phyloP scores from a whole-genome alignment of 495 filamentous ascomycete species.

The Lasiosphaeria ovina region DNA sequence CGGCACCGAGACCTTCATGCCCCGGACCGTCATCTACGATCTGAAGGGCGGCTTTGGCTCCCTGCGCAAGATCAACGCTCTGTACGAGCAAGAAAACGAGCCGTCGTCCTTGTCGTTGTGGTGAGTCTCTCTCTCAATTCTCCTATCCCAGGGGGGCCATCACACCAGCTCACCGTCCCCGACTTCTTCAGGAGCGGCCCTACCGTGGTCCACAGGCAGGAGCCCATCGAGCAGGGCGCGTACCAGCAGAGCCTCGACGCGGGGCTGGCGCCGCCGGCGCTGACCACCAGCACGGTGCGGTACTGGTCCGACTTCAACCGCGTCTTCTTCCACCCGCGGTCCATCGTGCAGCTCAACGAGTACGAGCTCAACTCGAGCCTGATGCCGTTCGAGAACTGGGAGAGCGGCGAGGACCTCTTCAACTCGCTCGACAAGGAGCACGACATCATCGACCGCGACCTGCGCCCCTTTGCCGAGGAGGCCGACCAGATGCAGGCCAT shows the following conservation, averaged over 20 bases:
- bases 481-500: slow-evolving; percentile 89
- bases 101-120: slow-evolving; percentile 54
- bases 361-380: slow-evolving; percentile 74
- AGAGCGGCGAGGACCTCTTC: slow-evolving; percentile 80
- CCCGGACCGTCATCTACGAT: slow-evolving; percentile 90
- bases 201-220: slow-evolving; percentile 63
- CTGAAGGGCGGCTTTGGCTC: slow-evolving; percentile 89
- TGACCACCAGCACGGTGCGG: slow-evolving; percentile 69
- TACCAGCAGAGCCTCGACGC: slow-evolving; percentile 78
- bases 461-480: slow-evolving; percentile 85
- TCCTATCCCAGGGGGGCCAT: neutral
- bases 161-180: slow-evolving; percentile 6
- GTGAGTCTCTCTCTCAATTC: slow-evolving; percentile 39
- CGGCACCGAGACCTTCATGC: slow-evolving; percentile 85
- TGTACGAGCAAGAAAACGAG: slow-evolving; percentile 63
- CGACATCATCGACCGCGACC: slow-evolving; percentile 83
- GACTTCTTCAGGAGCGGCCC: slow-evolving; percentile 59
- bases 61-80: slow-evolving; percentile 79
- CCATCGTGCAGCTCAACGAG: slow-evolving; percentile 83
- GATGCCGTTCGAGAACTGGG: slow-evolving; percentile 82
- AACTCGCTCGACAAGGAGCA: slow-evolving; percentile 75
- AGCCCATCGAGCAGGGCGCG: slow-evolving; percentile 62
- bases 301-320: slow-evolving; percentile 97
- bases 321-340: slow-evolving; percentile 87
- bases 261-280: slow-evolving; percentile 58